Evolutionary conservation across 352 stramenopile genomes (phyloP).

Genomic region (Phytophthora macrochlamydospora): DNA sequence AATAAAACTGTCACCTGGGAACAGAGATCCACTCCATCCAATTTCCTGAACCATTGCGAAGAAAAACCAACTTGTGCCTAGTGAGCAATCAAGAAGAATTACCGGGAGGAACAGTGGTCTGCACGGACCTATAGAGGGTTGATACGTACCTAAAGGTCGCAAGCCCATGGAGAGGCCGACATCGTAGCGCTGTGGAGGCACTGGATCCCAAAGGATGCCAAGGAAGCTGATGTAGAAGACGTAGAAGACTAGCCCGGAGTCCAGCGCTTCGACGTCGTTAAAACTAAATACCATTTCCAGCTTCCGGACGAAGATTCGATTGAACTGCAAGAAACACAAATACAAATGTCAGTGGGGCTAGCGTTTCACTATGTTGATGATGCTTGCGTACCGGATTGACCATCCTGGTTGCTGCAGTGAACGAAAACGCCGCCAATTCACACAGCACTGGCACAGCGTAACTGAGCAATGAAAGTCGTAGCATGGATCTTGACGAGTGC

Average conservation of each 20-base stretch:
- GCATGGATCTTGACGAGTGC: slow-evolving; percentile 70
- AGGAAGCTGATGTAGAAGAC: slow-evolving; percentile 86
- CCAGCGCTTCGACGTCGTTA: slow-evolving; percentile 84
- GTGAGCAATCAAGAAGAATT: slow-evolving; percentile 5
- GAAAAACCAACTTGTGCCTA: slow-evolving; percentile 88
- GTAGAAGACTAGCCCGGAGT: slow-evolving; percentile 88
- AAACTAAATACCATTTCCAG: slow-evolving; percentile 90
- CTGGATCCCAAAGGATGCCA: slow-evolving; percentile 88
- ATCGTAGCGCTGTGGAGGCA: slow-evolving; percentile 82
- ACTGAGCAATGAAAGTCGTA: slow-evolving; percentile 78
- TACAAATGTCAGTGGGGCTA: slow-evolving; percentile 6
- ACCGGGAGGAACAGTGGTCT: slow-evolving; percentile 9
- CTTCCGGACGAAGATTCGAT: slow-evolving; percentile 83
- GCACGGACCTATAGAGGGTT: background rate
- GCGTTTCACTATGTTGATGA: background rate
- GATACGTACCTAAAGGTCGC: slow-evolving; percentile 57
- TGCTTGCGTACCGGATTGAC: slow-evolving; percentile 77
- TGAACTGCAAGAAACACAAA: slow-evolving; percentile 59
- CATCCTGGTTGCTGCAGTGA: slow-evolving; percentile 86
- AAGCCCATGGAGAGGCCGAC: slow-evolving; percentile 74
- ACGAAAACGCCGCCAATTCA: slow-evolving; percentile 84
- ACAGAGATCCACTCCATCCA: slow-evolving; percentile 88
- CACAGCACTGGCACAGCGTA: slow-evolving; percentile 85
- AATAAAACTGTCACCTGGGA: slow-evolving; percentile 58
- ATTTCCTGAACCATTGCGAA: slow-evolving; percentile 85